phyloP scores from a whole-genome alignment of 805 yeast species.

The Saturnispora quitensis region DNA sequence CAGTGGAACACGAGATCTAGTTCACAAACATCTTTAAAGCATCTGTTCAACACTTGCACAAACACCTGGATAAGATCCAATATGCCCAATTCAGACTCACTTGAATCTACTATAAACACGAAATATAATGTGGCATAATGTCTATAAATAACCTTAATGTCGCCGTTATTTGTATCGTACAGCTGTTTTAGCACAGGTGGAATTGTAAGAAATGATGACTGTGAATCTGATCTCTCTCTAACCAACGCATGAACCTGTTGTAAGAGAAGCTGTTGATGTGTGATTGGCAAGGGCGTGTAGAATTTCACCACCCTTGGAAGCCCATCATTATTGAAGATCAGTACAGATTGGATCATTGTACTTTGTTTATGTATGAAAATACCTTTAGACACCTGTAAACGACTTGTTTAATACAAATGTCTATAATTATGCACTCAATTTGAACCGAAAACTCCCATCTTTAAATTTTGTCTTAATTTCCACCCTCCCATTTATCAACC shows the following conservation, averaged over 20 bases:
- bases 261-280: slow-evolving; percentile 69
- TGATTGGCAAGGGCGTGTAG: slow-evolving; percentile 82
- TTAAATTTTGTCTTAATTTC: not conserved
- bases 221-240: slow-evolving; percentile 58
- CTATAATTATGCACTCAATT: not conserved
- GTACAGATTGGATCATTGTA: slow-evolving; percentile 23
- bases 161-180: slow-evolving; percentile 44
- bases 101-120: slow-evolving; percentile 92
- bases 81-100: slow-evolving; percentile 90
- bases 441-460: not conserved
- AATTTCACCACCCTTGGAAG: slow-evolving; percentile 84
- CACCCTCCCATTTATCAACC: not conserved
- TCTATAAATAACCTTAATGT: slow-evolving; percentile 82
- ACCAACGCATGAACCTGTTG: slow-evolving; percentile 78
- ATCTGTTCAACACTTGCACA: slow-evolving; percentile 87
- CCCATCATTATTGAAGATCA: slow-evolving; percentile 68
- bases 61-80: slow-evolving; percentile 91
- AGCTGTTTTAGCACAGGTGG: slow-evolving; percentile 49
- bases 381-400: not conserved
- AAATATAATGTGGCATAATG: slow-evolving; percentile 95
- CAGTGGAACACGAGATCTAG: slow-evolving; percentile 96
- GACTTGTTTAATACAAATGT: not conserved
- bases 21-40: slow-evolving; percentile 92
- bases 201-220: slow-evolving; percentile 84
- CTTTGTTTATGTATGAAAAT: not conserved